Conservation (phyloP, 1,284 basidiomycete genomes). For the Boletus mariae region DNA sequence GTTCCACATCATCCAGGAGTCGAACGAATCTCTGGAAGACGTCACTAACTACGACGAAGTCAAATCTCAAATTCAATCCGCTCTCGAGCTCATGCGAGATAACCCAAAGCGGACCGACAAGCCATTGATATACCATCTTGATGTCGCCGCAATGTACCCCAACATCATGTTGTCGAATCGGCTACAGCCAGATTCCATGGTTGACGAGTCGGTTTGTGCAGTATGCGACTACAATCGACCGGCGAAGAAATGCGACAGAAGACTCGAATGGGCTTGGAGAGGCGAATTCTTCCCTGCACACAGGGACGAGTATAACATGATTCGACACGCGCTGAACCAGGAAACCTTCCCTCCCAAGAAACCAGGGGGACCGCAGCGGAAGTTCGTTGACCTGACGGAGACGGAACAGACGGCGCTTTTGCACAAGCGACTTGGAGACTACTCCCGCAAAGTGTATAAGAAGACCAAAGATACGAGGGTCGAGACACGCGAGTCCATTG, state of each 20-base stretch:
- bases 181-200: slow-evolving; percentile 96
- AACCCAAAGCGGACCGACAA: slow-evolving; percentile 85
- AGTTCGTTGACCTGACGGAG: slow-evolving; percentile 83
- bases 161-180: slow-evolving; percentile 99
- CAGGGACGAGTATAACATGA: slow-evolving; percentile 99
- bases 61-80: slow-evolving; percentile 72
- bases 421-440: slow-evolving; percentile 97
- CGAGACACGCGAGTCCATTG: slow-evolving; percentile 91
- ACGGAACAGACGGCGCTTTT: slow-evolving; percentile 89
- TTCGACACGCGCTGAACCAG: slow-evolving; percentile 93
- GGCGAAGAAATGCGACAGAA: slow-evolving; percentile 91
- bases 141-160: slow-evolving; percentile 99
- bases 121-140: slow-evolving; percentile 97
- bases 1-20: slow-evolving; percentile 91
- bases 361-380: slow-evolving; percentile 70
- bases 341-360: slow-evolving; percentile 87
- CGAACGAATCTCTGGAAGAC: slow-evolving; percentile 73
- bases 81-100: slow-evolving; percentile 90
- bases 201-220: slow-evolving; percentile 94
- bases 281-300: slow-evolving; percentile 99
- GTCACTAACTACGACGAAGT: slow-evolving; percentile 97
- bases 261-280: slow-evolving; percentile 98
- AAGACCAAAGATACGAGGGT: slow-evolving; percentile 99
- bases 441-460: slow-evolving; percentile 97
- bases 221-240: slow-evolving; percentile 99